phyloP scores from a whole-genome alignment of 441 rosid species.

The Bruguiera hainesii region DNA sequence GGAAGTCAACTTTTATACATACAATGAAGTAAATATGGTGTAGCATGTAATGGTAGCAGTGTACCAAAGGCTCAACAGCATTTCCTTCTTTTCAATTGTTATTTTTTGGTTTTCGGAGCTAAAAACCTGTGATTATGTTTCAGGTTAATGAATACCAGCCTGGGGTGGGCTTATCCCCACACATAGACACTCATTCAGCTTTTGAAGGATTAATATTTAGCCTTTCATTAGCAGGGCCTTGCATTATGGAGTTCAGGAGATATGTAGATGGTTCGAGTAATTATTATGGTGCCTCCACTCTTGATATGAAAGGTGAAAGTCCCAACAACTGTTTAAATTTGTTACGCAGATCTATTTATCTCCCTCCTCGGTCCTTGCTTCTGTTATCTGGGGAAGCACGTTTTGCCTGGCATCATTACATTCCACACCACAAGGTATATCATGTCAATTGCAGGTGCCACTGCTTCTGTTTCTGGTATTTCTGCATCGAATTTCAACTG shows the following conservation, averaged over 20 bases:
- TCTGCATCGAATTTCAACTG: neutral
- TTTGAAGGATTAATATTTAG: slow-evolving; percentile 88
- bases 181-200: slow-evolving; percentile 97
- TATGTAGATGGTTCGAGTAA: slow-evolving; percentile 48
- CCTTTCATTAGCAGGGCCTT: slow-evolving; percentile 96
- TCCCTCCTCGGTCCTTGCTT: slow-evolving; percentile 93
- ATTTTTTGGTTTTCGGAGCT: slow-evolving; percentile 18
- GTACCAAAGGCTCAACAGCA: neutral
- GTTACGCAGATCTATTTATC: slow-evolving; percentile 63
- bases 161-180: slow-evolving; percentile 96
- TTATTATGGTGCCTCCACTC: slow-evolving; percentile 32
- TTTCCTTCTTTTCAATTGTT: neutral
- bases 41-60: slow-evolving; percentile 4
- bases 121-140: slow-evolving; percentile 24
- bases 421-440: slow-evolving; percentile 92
- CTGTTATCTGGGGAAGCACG: slow-evolving; percentile 90
- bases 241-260: slow-evolving; percentile 94
- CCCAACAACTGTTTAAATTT: slow-evolving; percentile 30
- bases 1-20: neutral
- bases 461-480: neutral
- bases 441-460: neutral
- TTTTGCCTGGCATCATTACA: slow-evolving; percentile 94
- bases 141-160: slow-evolving; percentile 94
- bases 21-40: neutral
- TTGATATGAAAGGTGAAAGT: slow-evolving; percentile 33